Base-by-base conservation (phyloP, 108 stramenopile genomes). In the Skeletonema menzelii region DNA sequence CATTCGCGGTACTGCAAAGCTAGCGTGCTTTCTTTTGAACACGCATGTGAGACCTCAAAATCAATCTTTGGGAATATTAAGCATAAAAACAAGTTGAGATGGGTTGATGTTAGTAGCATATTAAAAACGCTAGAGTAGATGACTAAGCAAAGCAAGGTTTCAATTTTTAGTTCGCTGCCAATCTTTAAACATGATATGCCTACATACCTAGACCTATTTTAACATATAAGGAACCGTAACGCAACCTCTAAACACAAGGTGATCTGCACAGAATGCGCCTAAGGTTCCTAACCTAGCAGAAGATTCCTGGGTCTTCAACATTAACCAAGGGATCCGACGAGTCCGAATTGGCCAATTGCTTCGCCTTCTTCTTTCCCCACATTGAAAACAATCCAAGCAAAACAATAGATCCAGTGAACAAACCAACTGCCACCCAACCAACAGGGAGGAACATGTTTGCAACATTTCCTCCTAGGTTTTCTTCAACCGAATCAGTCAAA, bases 381-480 rank as follows among this genome's bases (percentile, higher is more conserved):
- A 35, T 72, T 0, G 40, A 27, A 59, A 80, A 86, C 17, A 65
- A 57, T 37, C 14, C 57, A 2, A 82, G 65, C 19, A 84, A 67
- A 4, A 81, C 17, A 24, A 59, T 60, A n/a, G 85, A 81, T 11
- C 22, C 56, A 6, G 46, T 28, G 46, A 86, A 84, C 3, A 86
- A 68, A 1, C 66, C 67, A 63, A 80, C 46, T 42, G 85, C 66
- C 44, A 42, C 71, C 67, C 76, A 70, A 35, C 85, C 82, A 7
- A 86, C 17, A 46, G 82, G 85, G 17, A 72, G 35, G 19, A 86
- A 65, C 32, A 86, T 35, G 70, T 86, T 83, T 14, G 34, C 42
- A 24, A 66, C 76, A 70, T 84, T 76, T 14, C 82, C 82, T 17
- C 37, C 76, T 24, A 86, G 69, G 61, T 86, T 80, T 8, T 84